Evolutionary conservation across 2,329 filamentous ascomycete species (phyloP), one percentile per base, ranked within the genome.

Genomic region (Verticillium tricorpus): DNA sequence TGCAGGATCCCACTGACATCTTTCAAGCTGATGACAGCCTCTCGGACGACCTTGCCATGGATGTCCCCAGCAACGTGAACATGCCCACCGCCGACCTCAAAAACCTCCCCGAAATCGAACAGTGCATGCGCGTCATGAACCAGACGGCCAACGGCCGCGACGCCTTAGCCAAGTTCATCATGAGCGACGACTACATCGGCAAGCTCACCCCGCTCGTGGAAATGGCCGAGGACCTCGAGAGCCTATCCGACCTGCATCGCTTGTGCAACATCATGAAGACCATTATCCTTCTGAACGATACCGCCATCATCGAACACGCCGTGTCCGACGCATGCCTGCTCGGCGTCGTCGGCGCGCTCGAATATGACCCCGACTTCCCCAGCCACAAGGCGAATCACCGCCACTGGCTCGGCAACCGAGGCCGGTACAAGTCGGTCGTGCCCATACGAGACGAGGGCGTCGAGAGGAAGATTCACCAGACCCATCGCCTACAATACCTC

Each of bases 231-330:
- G 92, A 97, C 70, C 84, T 97, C 63, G 92, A 99, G 76, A 93
- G 91, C 73, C 80, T 96, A 9, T 78, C 85, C 25, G 94, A 98
- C 71, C 79, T 99, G 63, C 95, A 98, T 74, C 87, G 91, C 57
- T 81, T 99, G 56, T 99, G 95, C 85, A 97, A 93, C 74, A 97
- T 99, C 73, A 95, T 97, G 91, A 99, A 99, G 81, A 90, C 90
- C 63, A 85, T 98, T 61, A 96, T 99, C 60, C 81, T 98, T 60
- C 85, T 98, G 65, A 99, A 98, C 77, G 95, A 99, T 73, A 96
- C 90, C 34, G 85, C 88, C 63, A 96, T 99, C 66, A 97, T 99
- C 70, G 95, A 99, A 76, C 89, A 92, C 68, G 90, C 94, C 15
- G 93, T 99, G 31, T 92, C 91, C 15, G 94, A 98, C 76, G 87